Evolutionary conservation across 345 rosid genomes (phyloP), one percentile per base, ranked within the genome.

Genomic region (Noccaea caerulescens): DNA sequence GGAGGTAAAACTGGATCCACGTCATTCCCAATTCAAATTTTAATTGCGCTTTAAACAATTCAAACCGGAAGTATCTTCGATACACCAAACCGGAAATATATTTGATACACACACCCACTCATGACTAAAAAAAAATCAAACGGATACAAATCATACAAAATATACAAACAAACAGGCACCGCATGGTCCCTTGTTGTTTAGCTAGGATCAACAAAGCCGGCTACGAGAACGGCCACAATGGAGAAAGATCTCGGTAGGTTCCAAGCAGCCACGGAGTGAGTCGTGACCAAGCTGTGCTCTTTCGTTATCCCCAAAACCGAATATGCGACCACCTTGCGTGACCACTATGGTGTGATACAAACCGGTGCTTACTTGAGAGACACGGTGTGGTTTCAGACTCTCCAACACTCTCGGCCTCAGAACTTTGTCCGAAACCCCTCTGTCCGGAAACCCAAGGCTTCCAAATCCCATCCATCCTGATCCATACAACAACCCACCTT

Each of bases 401-500:
- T 88, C 88, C 7, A 91, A 85, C 58, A 86, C 72, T 72, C 84
- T 75, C 32, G 98, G 96, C 75, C 71, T 87, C 76, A 84, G 36
- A 52, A 91, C 92, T 81, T 91, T 93, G 68, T 89, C 96, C 0
- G 86, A 85, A 25, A 58, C 76, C 53, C 87, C 87, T 76, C 87
- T 85, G 79, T 92, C 96, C 6, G 85, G 91, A 75, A 91, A 89
- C 38, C 97, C 97, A 4, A 93, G 92, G 86, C 98, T 91, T 56
- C 98, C 97, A 72, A 81, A 92, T 32, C 84, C 96, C 91, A 83
- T 87, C 89, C 91, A 86, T 32, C 98, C 98, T 68, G 86, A 93
- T 34, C 97, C 98, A 68, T 85, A 91, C 63, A 87, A 83, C 2
- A 69, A 66, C 33, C 98, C 98, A 20, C 76, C 79, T 33, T 93